Evolutionary conservation across 2,329 filamentous ascomycete genomes (phyloP), one percentile per base, ranked within the genome.

Genomic region (Lecanicillium sp.): DNA sequence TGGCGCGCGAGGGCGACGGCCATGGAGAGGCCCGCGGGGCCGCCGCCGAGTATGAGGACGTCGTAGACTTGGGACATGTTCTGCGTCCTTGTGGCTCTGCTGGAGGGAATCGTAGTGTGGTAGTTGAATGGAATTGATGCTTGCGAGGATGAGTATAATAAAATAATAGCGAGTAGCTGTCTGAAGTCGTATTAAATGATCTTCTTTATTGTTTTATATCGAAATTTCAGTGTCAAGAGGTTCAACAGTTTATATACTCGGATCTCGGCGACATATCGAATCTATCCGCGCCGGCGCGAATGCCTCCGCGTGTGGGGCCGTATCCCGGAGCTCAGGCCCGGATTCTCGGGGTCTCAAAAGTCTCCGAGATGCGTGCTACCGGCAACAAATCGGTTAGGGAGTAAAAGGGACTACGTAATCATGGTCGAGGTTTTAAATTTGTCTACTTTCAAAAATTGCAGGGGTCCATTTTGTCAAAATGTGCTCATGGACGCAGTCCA

Each of bases 41-140:
- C 76, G 39, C 71, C 74, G 35, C 76, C 76, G 30, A 79, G 66
- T 50, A 79, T 66, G 45, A 79, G 68, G 19, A 69, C 72, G 57
- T 78, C 75, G 58, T 71, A 74, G 50, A 67, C 53, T 12, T 59
- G 60, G 0, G 52, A 26, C 35, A 39, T 47, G n/a, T n/a, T n/a
- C n/a, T n/a, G n/a, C n/a, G n/a, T n/a, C n/a, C n/a, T 17, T 36
- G 33, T 30, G 27, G 9, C n/a, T n/a, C n/a, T n/a, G n/a, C n/a
- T n/a, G n/a, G n/a, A n/a, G n/a, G n/a, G n/a, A 30, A 30, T 30
- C n/a, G 27, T 9, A 30, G 9, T 30, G 33, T 10, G 11, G 33
- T 36, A 36, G 15, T 36, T 30, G 27, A 30, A 30, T 30, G 27
- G 9, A 30, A 30, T 30, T 30, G n/a, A 30, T 9, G 27, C 27